Conservation (phyloP, 352 stramenopile species). For the Globisporangium heterothallicum region DNA sequence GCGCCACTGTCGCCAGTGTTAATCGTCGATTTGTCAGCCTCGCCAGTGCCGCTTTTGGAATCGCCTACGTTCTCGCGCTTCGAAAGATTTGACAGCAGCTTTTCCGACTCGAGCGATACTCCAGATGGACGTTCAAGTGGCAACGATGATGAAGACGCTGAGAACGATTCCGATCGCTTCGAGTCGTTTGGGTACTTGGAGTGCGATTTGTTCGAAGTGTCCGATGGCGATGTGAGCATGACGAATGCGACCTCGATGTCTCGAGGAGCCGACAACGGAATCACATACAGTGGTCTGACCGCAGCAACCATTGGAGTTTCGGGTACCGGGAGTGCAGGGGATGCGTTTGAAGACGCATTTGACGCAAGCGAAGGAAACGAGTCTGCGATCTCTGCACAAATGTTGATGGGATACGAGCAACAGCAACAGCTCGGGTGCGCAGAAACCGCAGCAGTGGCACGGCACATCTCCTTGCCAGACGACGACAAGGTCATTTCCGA, state of each 20-base stretch:
- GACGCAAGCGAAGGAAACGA: too few relatives aligned
- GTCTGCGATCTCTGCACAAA: too few relatives aligned
- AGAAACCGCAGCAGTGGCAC: too few relatives aligned
- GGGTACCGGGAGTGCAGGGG: too few relatives aligned
- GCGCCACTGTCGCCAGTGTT: neutral
- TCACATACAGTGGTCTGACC: neutral
- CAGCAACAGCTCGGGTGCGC: too few relatives aligned
- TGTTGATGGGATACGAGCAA: too few relatives aligned
- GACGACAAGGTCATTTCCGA: too few relatives aligned
- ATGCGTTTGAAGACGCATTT: too few relatives aligned
- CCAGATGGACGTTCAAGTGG: neutral
- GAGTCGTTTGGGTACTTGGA: constrained; percentile 31
- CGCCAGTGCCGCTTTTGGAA: constrained; percentile 14
- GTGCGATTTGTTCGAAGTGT: constrained; percentile 16
- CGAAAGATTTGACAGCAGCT: constrained; percentile 5
- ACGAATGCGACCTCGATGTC: neutral
- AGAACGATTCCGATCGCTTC: constrained; percentile 22
- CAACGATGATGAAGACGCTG: neutral
- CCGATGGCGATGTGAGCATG: neutral
- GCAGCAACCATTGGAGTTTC: too few relatives aligned
- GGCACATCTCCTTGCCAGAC: too few relatives aligned
- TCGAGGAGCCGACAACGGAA: neutral
- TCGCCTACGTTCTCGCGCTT: neutral
- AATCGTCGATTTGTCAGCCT: constrained; percentile 7
- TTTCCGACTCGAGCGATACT: constrained; percentile 1